Evolutionary conservation across 208 protist species (phyloP), one percentile per base, ranked within the genome.

Genomic region (Leishmania braziliensis): DNA sequence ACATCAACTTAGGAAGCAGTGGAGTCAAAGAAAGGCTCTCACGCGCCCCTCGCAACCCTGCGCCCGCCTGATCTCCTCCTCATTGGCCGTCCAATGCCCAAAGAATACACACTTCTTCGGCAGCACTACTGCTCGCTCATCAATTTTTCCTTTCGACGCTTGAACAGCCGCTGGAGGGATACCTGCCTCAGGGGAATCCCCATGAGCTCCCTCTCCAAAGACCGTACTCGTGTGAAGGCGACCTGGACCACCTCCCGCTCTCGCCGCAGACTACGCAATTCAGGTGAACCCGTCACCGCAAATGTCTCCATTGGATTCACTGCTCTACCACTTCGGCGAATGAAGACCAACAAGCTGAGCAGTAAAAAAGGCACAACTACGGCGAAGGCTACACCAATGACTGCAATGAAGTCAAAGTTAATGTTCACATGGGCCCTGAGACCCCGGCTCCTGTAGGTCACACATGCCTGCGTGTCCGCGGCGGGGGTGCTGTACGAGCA

Each of bases 401-500:
- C 71, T 36, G n/a, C 1, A 36, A 46, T 14, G 14, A 70, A 39
- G 2, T 36, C 65, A n/a, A 48, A 48, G n/a, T 29, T 10, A 16
- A 26, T 4, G 18, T 4, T 20, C 20, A 0, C 36, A 39, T 39
- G 36, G 0, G 36, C 36, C 36, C 36, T 2, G 0, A 39, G 36
- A 39, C 36, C 36, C 36, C 10, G 54, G 5, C 43, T 58, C 43
- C 39, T 46, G 77, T 73, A 86, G 5, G 78, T 86, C 36, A 29
- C 54, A 33, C 83, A 70, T 43, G 83, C 75, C 69, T 75, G n/a
- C 53, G 53, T 75, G 54, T 76, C 75, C 56, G 78, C 75, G 54
- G 83, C 78, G 18, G 77, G 71, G 50, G 82, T 72, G 72, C 78
- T 73, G 76, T 88, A 76, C 36, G 85, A 88, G 86, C 86, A 89